Conservation (phyloP, 495 filamentous ascomycete genomes). For the Penicillium samsonianum region DNA sequence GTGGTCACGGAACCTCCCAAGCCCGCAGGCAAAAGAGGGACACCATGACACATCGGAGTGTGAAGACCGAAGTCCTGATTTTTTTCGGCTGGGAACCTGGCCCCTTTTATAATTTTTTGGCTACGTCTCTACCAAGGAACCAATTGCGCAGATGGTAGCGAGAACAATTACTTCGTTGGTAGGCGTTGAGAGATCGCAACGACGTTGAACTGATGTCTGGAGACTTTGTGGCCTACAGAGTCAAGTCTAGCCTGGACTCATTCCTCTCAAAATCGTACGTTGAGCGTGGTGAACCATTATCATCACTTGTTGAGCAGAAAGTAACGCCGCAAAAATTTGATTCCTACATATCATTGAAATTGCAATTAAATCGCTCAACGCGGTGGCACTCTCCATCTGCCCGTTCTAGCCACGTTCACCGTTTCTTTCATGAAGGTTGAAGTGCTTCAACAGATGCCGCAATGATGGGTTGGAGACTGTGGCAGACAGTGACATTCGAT, state of each 20-base stretch:
- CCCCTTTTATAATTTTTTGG: background rate
- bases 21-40: background rate
- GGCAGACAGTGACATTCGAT: background rate
- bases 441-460: background rate
- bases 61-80: constrained; percentile 2
- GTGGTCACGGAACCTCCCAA: background rate
- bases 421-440: constrained; percentile 1
- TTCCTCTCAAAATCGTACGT: background rate
- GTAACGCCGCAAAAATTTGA: background rate
- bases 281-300: constrained; percentile 3
- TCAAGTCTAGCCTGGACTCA: background rate
- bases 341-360: too few relatives aligned
- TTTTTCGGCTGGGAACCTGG: constrained; percentile 6
- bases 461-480: constrained; percentile 3
- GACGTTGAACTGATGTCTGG: too few relatives aligned
- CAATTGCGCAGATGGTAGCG: constrained; percentile 7
- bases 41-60: background rate
- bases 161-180: background rate
- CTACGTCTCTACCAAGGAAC: constrained; percentile 6
- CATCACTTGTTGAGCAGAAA: constrained; percentile 2
- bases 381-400: background rate
- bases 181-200: too few relatives aligned
- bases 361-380: background rate
- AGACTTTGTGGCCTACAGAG: too few relatives aligned
- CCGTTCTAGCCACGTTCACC: background rate